Conservation (phyloP, 306 rosid genomes). For the Corylus americana region DNA sequence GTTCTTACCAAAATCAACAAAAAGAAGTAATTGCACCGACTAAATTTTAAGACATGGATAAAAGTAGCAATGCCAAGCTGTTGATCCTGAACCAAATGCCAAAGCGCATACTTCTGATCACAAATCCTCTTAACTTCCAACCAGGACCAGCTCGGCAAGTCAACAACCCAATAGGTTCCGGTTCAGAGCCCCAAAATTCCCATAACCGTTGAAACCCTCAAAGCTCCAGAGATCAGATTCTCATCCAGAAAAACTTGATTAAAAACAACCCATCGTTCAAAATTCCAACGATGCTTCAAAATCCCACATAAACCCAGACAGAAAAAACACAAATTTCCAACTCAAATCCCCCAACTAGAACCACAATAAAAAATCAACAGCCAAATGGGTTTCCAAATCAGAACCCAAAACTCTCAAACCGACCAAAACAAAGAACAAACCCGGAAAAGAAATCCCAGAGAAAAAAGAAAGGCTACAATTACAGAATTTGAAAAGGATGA, state of each 20-base stretch:
- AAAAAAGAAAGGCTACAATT: neutral
- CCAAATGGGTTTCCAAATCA: neutral
- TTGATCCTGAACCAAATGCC: neutral
- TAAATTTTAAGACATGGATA: neutral
- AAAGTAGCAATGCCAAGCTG: conserved; percentile 18
- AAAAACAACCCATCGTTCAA: neutral
- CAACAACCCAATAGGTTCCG: conserved; percentile 15
- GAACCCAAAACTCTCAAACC: neutral
- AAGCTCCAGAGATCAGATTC: conserved; percentile 21
- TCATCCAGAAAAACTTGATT: neutral
- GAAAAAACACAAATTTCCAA: neutral
- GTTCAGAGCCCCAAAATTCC: conserved; percentile 15
- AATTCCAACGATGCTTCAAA: neutral
- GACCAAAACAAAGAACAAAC: neutral
- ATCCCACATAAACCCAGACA: neutral
- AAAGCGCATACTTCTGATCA: conserved; percentile 8
- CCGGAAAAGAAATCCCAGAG: neutral
- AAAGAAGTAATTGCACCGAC: conserved; percentile 14
- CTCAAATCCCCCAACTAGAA: neutral
- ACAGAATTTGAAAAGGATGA: neutral
- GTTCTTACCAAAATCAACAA: conserved; percentile 6
- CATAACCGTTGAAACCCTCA: conserved; percentile 7
- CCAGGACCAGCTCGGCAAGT: conserved; percentile 16
- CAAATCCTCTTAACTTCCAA: conserved; percentile 18
- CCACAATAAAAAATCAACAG: neutral